Base-by-base conservation (phyloP, 2,329 filamentous ascomycete genomes). In the Teratosphaeria nubilosa region DNA sequence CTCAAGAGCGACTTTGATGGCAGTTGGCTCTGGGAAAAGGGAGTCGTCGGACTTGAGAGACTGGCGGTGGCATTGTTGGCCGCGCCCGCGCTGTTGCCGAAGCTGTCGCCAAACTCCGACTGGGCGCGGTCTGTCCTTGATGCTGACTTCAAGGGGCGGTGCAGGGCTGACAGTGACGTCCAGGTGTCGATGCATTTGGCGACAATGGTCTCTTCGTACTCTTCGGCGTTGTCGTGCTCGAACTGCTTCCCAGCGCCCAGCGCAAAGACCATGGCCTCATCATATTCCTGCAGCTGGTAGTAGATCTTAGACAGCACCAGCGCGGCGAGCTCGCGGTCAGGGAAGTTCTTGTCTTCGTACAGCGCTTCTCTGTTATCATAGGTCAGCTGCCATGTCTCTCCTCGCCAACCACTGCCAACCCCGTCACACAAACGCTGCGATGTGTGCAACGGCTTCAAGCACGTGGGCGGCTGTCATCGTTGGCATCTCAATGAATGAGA, bases 191-290 rank as follows among this genome's bases (percentile, higher is more conserved):
- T 85, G 72, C 94, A 99, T 82, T 95, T 96, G 60, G 92, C 83
- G 74, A 97, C 91, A 77, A 99, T 97, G 58, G 94, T 99, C 78
- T 99, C 91, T 75, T 99, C 94, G 70, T 96, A 99, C 78, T 99
- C 94, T 75, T 90, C 88, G 56, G 89, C 87, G 57, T 86, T 82
- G 69, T 96, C 89, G 64, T 97, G 83, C 77, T 95, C 90, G 80
- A 99, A 96, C 54, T 96, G 85, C 72, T 96, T 90, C 60, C 94
- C 94, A 25, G 94, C 91, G 59, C 91, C 91, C 52, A 99, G 84
- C 63, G 94, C 94, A 75, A 99, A 97, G 56, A 90, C 88, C 92
- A 99, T 97, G 76, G 92, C 96, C 78, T 99, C 94, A 73, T 96
- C 94, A 79, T 99, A 99, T 74, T 94, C 94, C 76, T 96, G 91